Evolutionary conservation across 1,284 basidiomycete genomes (phyloP).

Genomic region (Crucibulum cyathiforme): DNA sequence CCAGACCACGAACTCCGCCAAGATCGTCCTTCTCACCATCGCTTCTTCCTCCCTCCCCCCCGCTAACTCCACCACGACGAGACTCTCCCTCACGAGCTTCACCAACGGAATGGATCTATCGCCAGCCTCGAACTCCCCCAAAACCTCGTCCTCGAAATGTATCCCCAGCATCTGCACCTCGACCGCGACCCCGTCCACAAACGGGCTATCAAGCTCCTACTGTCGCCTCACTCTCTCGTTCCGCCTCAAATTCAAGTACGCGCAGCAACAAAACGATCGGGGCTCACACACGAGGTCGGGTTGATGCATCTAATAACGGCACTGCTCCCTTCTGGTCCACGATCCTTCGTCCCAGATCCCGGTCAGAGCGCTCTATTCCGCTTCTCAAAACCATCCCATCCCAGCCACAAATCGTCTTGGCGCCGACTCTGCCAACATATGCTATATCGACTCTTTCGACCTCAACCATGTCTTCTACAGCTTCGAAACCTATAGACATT

Average conservation of each 20-base stretch:
- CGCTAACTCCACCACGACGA: conserved; percentile 17
- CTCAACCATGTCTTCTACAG: conserved; percentile 12
- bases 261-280: background rate
- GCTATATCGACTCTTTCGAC: background rate
- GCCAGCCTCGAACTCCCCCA: conserved; percentile 46
- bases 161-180: background rate
- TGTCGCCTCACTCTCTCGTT: background rate
- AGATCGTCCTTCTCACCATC: background rate
- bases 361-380: conserved; percentile 32
- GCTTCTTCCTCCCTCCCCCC: conserved; percentile 24
- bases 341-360: conserved; percentile 35
- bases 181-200: conserved; percentile 16
- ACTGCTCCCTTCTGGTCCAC: conserved; percentile 36
- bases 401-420: conserved; percentile 27
- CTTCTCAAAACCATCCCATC: conserved; percentile 36
- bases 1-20: conserved; percentile 11
- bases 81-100: conserved; percentile 6
- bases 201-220: conserved; percentile 16
- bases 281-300: background rate
- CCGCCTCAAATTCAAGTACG: background rate
- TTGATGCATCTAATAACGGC: conserved; percentile 1
- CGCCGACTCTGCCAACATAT: background rate
- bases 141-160: conserved; percentile 20
- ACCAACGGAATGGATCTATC: conserved; percentile 51
- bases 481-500: conserved; percentile 2